Conservation (phyloP, 257 asterid species). For the Vinca minor region DNA sequence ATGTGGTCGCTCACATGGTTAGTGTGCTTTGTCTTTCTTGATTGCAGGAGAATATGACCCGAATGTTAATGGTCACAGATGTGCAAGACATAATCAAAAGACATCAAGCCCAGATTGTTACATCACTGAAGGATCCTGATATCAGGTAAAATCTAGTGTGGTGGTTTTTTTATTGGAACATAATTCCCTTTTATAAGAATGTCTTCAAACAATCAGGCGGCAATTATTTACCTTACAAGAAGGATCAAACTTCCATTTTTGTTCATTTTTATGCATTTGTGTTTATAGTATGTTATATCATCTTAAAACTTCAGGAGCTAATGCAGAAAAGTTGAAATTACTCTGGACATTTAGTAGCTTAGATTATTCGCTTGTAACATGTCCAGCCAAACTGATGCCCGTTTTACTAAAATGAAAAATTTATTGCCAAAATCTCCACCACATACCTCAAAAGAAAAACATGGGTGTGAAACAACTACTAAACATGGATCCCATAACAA, state of each 20-base stretch:
- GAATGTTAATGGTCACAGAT: conserved; percentile 97
- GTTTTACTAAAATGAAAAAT: background rate
- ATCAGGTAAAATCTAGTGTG: conserved; percentile 51
- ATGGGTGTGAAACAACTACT: background rate
- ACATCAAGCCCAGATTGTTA: conserved; percentile 95
- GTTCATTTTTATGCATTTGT: background rate
- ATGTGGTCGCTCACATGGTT: conserved; percentile 20
- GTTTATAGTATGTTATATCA: background rate
- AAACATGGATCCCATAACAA: background rate
- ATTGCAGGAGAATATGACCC: conserved; percentile 91
- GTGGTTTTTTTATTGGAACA: conserved; percentile 2
- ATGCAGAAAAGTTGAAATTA: background rate
- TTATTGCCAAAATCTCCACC: background rate
- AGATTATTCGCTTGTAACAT: background rate
- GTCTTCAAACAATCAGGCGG: background rate
- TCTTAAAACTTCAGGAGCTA: background rate
- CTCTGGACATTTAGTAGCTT: background rate
- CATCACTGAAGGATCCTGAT: conserved; percentile 98
- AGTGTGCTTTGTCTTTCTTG: conserved; percentile 10
- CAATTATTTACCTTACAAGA: background rate
- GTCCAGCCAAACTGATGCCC: background rate
- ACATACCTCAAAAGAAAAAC: background rate
- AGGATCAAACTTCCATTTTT: background rate
- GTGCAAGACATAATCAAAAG: conserved; percentile 89
- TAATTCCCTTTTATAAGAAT: background rate